Evolutionary conservation across 2,329 filamentous ascomycete genomes (phyloP).

Genomic region (Phialophora verrucosa): DNA sequence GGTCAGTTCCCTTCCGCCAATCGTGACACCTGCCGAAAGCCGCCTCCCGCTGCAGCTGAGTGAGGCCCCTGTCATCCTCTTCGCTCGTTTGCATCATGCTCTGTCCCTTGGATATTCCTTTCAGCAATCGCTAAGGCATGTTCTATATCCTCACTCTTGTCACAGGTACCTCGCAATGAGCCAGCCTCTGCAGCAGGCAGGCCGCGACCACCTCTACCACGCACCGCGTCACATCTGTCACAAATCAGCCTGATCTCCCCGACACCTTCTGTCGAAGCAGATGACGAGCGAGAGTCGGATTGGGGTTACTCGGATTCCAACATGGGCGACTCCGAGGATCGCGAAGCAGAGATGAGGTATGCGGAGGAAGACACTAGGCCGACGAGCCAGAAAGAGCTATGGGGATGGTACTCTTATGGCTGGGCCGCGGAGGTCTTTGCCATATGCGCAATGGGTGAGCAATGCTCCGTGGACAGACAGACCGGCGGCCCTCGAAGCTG

Average conservation of each 20-base stretch:
- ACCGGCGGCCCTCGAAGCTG: not conserved
- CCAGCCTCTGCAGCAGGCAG: constrained; percentile 20
- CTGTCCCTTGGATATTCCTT: not conserved
- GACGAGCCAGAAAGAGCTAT: constrained; percentile 84
- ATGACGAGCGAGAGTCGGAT: constrained; percentile 61
- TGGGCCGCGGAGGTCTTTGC: constrained; percentile 97
- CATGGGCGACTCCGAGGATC: constrained; percentile 43
- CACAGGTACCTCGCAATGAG: constrained; percentile 40
- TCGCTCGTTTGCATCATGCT: not conserved
- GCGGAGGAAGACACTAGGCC: constrained; percentile 84
- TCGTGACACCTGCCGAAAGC: constrained; percentile 16
- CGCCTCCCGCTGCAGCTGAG: constrained; percentile 12
- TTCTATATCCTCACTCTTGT: constrained; percentile 8
- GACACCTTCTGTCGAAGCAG: constrained; percentile 69
- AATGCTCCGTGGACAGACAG: not conserved
- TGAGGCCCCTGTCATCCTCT: constrained; percentile 10
- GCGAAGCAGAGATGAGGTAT: constrained; percentile 60
- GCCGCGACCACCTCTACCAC: constrained; percentile 29
- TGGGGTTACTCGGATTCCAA: constrained; percentile 44
- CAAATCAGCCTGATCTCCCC: constrained; percentile 64
- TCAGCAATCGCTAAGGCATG: not conserved
- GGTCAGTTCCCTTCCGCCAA: constrained; percentile 21
- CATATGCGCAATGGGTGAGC: constrained; percentile 76
- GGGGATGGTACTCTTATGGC: constrained; percentile 94
- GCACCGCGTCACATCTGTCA: constrained; percentile 44